phyloP scores from a whole-genome alignment of 495 filamentous ascomycete genomes.

The Aspergillus homomorphus region DNA sequence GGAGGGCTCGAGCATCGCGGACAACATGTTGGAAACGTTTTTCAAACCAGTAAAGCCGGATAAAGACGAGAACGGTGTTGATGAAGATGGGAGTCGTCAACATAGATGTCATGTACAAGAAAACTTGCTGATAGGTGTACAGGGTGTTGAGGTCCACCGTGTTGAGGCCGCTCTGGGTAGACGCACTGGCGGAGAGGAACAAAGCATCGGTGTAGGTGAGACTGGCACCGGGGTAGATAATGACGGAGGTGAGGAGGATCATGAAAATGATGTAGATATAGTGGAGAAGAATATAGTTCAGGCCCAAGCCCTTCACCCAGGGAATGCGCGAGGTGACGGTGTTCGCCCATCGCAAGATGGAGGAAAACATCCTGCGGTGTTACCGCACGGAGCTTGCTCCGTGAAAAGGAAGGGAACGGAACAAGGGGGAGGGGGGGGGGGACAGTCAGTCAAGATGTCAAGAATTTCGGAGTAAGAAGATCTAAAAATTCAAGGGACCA shows the following conservation, averaged over 20 bases:
- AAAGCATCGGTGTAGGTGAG: slow-evolving; percentile 85
- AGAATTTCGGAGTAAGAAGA: not conserved
- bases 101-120: slow-evolving; percentile 68
- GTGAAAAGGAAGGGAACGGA: not conserved
- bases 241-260: slow-evolving; percentile 67
- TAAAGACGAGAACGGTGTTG: slow-evolving; percentile 79
- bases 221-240: slow-evolving; percentile 62
- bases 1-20: slow-evolving; percentile 51
- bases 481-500: not conserved
- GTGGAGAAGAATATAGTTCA: slow-evolving; percentile 85
- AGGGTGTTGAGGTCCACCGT: slow-evolving; percentile 75
- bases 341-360: slow-evolving; percentile 20
- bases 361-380: slow-evolving; percentile 29
- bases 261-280: slow-evolving; percentile 78
- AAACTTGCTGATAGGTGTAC: slow-evolving; percentile 71
- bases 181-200: slow-evolving; percentile 73
- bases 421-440: not conserved
- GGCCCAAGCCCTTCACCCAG: slow-evolving; percentile 48
- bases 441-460: not conserved
- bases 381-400: slow-evolving; percentile 1
- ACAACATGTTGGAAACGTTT: slow-evolving; percentile 84
- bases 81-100: slow-evolving; percentile 88
- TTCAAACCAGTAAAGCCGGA: slow-evolving; percentile 96
- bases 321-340: slow-evolving; percentile 27
- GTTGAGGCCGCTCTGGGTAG: slow-evolving; percentile 92